phyloP scores from a whole-genome alignment of 1,284 basidiomycete species.

The Hypsizygus ulmarius region DNA sequence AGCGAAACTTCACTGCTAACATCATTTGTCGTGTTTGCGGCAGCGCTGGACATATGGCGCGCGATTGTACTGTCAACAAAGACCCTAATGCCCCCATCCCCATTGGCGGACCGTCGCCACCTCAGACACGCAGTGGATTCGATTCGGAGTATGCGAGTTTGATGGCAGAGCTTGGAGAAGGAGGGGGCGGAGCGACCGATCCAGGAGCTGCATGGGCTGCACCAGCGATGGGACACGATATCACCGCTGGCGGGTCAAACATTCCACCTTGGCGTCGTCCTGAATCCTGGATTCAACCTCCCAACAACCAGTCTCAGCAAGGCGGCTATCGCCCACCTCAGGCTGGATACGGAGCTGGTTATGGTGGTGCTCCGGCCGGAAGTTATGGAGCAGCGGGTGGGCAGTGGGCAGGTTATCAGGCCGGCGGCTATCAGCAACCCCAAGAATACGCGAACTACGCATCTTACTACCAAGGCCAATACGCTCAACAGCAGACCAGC shows the following conservation, averaged over 20 bases:
- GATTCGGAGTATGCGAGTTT: constrained; percentile 97
- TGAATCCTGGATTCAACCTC: constrained; percentile 72
- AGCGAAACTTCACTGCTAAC: constrained; percentile 95
- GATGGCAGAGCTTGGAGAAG: constrained; percentile 98
- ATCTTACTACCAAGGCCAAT: constrained; percentile 80
- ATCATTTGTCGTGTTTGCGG: constrained; percentile 97
- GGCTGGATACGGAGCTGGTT: constrained; percentile 37
- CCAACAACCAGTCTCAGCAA: constrained; percentile 43
- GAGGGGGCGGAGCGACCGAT: constrained; percentile 56
- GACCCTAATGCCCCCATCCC: constrained; percentile 61
- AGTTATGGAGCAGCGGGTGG: constrained; percentile 39
- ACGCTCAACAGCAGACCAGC: constrained; percentile 66
- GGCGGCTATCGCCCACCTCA: constrained; percentile 55
- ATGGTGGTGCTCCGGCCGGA: constrained; percentile 34
- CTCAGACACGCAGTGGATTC: constrained; percentile 66
- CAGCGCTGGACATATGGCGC: constrained; percentile 94
- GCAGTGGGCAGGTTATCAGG: constrained; percentile 47
- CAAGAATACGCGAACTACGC: constrained; percentile 77
- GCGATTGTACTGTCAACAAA: constrained; percentile 87
- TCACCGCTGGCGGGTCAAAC: constrained; percentile 75
- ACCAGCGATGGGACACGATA: constrained; percentile 62
- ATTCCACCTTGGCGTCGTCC: constrained; percentile 86
- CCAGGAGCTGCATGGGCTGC: constrained; percentile 58
- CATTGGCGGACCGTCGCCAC: constrained; percentile 33
- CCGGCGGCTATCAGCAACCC: constrained; percentile 50